Conservation (phyloP, 139 green algal species). For the Trebouxia sp. region DNA sequence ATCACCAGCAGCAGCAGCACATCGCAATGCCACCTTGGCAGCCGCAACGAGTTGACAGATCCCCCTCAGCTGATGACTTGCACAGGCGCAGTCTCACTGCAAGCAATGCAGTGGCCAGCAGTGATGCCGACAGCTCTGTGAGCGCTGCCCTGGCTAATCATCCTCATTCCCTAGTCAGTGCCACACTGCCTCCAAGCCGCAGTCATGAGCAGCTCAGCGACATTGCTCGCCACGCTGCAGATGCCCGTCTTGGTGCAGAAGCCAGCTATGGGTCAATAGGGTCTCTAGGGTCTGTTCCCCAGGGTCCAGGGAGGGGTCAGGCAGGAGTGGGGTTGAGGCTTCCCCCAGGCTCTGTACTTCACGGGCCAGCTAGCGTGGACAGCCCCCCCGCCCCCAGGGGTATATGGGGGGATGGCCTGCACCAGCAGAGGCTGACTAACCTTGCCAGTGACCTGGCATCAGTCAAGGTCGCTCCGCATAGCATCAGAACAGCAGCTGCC, state of each 20-base stretch:
- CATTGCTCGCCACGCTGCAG: too few relatives aligned
- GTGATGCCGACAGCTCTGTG: not conserved
- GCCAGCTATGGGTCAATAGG: too few relatives aligned
- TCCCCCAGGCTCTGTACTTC: not conserved
- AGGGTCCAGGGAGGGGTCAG: too few relatives aligned
- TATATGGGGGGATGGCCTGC: constrained; percentile 12
- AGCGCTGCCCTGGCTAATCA: not conserved
- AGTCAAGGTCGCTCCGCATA: not conserved
- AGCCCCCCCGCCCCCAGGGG: not conserved
- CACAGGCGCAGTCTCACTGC: not conserved
- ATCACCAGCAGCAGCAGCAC: constrained; percentile 6
- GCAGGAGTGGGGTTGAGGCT: too few relatives aligned
- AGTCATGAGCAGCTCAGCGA: too few relatives aligned
- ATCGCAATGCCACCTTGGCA: not conserved
- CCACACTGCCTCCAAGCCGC: not conserved
- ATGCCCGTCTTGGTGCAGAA: too few relatives aligned
- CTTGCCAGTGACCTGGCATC: not conserved
- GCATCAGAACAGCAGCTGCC: not conserved
- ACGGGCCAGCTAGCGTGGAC: constrained; percentile 6
- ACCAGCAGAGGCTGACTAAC: constrained; percentile 7
- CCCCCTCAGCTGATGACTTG: constrained; percentile 4
- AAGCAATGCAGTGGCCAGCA: not conserved
- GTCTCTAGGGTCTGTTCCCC: too few relatives aligned
- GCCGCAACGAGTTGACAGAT: not conserved
- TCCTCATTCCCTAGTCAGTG: too few relatives aligned